These are phyloP conservation scores for Conringia planisiliqua DNA, from an alignment of 345 rosid species.

Conservation along the genomic window DNA sequence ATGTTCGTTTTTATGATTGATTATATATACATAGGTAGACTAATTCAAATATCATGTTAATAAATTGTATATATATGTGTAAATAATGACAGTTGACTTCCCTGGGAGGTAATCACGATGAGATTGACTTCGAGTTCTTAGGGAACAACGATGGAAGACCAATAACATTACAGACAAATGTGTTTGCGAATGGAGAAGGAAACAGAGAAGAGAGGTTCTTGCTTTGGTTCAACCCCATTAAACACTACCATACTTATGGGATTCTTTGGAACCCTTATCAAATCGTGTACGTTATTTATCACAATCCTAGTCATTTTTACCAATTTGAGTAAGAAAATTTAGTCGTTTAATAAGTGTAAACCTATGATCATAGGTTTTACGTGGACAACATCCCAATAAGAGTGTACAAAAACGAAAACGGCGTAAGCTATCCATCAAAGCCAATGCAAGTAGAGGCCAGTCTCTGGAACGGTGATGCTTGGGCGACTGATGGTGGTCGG, in stretches of 20 bases:
- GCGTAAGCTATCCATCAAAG: conserved; percentile 47
- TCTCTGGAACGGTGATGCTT: conserved; percentile 63
- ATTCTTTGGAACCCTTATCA: conserved; percentile 76
- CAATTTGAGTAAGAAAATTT: too few species aligned
- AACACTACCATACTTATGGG: conserved; percentile 51
- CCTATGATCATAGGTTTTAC: conserved; percentile 43
- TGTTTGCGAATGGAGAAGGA: conserved; percentile 52
- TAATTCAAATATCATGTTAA: neutral
- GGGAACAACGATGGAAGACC: conserved; percentile 67
- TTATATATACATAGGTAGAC: neutral
- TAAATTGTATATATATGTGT: neutral
- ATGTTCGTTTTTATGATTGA: conserved; percentile 36
- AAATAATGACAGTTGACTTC: conserved; percentile 37
- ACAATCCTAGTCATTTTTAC: neutral
- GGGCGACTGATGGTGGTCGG: conserved; percentile 67
- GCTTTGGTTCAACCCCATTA: conserved; percentile 77
- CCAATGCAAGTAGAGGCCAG: conserved; percentile 62
- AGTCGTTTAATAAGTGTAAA: too few species aligned
- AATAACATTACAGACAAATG: conserved; percentile 59
- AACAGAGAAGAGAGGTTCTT: conserved; percentile 53
- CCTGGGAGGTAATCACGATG: conserved; percentile 44
- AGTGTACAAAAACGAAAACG: conserved; percentile 59
- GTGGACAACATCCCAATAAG: conserved; percentile 66
- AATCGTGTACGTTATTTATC: conserved; percentile 49
- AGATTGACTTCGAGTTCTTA: conserved; percentile 72